These are phyloP conservation scores for Digitaria exilis DNA, from an alignment of 202 grass and related monocot genomes.

Conservation along the genomic window DNA sequence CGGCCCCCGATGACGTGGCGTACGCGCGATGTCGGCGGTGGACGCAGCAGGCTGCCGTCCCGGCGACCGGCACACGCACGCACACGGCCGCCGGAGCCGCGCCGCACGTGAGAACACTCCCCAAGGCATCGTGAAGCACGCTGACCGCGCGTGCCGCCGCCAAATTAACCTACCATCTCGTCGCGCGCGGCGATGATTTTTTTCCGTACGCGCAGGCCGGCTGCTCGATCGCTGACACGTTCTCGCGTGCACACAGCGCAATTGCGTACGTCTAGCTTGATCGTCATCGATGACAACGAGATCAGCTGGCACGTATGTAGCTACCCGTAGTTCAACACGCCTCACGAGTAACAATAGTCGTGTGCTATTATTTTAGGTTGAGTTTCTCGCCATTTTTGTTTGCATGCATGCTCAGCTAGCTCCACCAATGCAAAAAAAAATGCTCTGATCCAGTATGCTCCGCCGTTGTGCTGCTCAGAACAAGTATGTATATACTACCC, in stretches of 20 bases:
- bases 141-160: no score
- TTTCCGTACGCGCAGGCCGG: background rate
- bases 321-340: background rate
- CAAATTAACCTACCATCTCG: no score
- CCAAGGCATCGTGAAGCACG: no score
- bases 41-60: slow-evolving; percentile 14
- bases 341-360: background rate
- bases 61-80: background rate
- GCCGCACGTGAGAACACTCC: slow-evolving; percentile 33
- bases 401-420: background rate
- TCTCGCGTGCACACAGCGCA: slow-evolving; percentile 25
- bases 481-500: no score
- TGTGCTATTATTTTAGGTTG: background rate
- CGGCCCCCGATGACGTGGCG: background rate
- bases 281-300: slow-evolving; percentile 4
- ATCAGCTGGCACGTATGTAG: no score
- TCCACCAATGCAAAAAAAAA: no score
- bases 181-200: no score
- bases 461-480: no score
- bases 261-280: background rate
- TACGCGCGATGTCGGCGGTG: slow-evolving; percentile 24
- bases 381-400: background rate
- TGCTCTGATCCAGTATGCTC: background rate
- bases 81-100: background rate
- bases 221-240: background rate